Base-by-base conservation (phyloP, 108 stramenopile species). In the Mayamaea pseudoterrestris region DNA sequence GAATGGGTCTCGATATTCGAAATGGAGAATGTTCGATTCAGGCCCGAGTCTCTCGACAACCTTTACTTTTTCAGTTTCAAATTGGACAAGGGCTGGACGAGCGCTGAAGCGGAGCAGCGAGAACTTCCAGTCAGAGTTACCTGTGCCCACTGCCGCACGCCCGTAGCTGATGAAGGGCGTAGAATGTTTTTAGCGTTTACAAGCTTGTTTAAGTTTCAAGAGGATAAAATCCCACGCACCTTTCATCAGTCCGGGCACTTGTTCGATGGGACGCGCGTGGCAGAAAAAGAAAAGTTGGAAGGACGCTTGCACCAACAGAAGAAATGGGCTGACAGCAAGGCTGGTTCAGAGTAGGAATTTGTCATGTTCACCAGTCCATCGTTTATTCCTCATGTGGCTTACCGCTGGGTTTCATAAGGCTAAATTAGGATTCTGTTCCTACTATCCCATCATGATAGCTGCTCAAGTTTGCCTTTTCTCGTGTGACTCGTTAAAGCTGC, bases 1-100 rank as follows among this genome's bases (percentile, higher is more conserved):
- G 47, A 47, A 47, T 47, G 47, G 47, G 47, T 47, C n/a, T 27
- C 27, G 29, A 26, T 47, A 29, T 47, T 47, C 26, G 27, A 22
- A 8, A 47, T 30, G 18, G 26, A 47, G 2, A 22, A 47, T 22
- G 47, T 47, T 28, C 47, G 47, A n/a, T 47, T 47, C 5, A n/a
- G n/a, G n/a, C 2, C 18, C 26, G 3, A 12, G n/a, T 9, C 40
- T 4, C 20, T 29, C 3, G 47, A 47, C 13, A 1, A 47, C 17
- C 26, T 47, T 3, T 47, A 47, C 5, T 47, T 47, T 28, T 47
- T 30, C 26, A 47, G 26, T 28, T 27, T 17, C 9, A 30, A 27
- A 27, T 29, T 47, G 13, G 26, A 6, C 18, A 27, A 18, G 13
- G 47, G 47, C 13, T 47, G 47, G 47, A 3, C 26, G 18, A 29